Percentiles rank a stretch among this genome's conserved stretches.
phyloP scores from a whole-genome alignment of 208 protist species.

The Acanthamoeba lenticulata region DNA sequence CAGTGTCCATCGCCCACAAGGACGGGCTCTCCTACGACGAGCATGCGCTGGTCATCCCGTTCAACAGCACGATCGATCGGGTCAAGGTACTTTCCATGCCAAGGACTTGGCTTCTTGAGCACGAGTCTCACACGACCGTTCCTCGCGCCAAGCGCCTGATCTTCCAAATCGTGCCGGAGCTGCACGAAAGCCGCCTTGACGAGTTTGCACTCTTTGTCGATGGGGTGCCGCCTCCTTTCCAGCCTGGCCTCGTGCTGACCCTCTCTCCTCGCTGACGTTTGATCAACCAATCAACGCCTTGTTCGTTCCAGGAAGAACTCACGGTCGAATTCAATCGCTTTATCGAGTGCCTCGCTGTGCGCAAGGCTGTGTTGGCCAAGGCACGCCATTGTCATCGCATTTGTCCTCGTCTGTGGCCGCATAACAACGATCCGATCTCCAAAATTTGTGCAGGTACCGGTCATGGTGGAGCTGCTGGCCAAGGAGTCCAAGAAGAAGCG shows the following conservation, averaged over 20 bases:
- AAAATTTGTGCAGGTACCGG: background rate
- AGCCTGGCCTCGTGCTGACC: background rate
- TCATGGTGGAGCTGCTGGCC: background rate
- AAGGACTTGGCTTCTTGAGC: background rate
- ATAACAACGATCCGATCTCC: no score
- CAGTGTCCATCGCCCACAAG: background rate
- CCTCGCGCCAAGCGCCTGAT: background rate
- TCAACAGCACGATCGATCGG: slow-evolving; percentile 18
- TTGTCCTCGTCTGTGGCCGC: background rate
- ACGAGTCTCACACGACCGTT: background rate
- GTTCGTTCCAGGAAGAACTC: background rate
- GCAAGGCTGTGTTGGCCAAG: background rate
- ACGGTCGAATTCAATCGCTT: background rate
- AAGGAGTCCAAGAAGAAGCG: slow-evolving; percentile 19
- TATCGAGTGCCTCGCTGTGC: background rate
- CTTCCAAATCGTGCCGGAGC: background rate
- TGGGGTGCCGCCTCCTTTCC: background rate
- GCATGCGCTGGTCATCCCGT: background rate
- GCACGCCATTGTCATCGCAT: background rate
- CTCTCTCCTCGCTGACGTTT: background rate
- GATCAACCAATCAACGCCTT: background rate
- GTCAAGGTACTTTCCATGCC: background rate
- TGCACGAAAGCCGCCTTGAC: background rate
- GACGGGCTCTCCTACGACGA: slow-evolving; percentile 2
- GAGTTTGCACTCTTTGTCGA: background rate